Percentiles rank a stretch among this genome's conserved stretches.
These are phyloP conservation scores for Crucihimalaya himalaica DNA, from an alignment of 345 rosid genomes.

Conservation along the genomic window DNA sequence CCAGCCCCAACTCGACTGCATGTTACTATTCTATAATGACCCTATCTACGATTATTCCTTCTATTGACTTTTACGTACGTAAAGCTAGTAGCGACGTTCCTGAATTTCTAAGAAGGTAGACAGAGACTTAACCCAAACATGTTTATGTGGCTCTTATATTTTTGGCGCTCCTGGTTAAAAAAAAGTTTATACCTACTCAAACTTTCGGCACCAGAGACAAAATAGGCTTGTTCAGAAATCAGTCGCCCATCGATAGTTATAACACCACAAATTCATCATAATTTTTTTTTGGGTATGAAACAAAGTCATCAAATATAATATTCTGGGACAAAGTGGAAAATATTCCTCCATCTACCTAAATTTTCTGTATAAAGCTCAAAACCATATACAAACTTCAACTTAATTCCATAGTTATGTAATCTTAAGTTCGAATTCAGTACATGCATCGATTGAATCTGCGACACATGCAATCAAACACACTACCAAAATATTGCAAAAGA, in stretches of 20 bases:
- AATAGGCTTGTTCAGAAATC: background rate
- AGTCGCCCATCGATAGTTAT: background rate
- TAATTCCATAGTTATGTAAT: background rate
- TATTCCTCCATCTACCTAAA: background rate
- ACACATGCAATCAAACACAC: too few relatives aligned
- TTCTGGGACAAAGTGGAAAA: background rate
- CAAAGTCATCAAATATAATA: background rate
- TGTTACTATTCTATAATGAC: slow-evolving; percentile 8
- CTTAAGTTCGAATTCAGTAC: background rate
- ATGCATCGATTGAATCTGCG: too few relatives aligned
- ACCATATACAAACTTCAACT: background rate
- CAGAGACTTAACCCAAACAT: background rate
- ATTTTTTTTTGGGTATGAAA: background rate
- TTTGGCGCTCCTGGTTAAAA: background rate
- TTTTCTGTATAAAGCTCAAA: background rate
- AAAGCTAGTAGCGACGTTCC: slow-evolving; percentile 9
- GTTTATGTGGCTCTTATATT: slow-evolving; percentile 2
- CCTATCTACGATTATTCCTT: slow-evolving; percentile 16
- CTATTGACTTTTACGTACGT: background rate
- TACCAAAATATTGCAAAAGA: too few relatives aligned
- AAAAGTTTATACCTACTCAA: background rate
- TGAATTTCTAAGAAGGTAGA: background rate
- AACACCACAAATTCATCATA: background rate
- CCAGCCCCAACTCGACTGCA: background rate
- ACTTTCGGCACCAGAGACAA: background rate